A percentile compares a stretch with the other conserved stretches of the same genome.
Conservation (phyloP, 495 filamentous ascomycete genomes). For the Pseudoneurospora amorphoporcata region DNA sequence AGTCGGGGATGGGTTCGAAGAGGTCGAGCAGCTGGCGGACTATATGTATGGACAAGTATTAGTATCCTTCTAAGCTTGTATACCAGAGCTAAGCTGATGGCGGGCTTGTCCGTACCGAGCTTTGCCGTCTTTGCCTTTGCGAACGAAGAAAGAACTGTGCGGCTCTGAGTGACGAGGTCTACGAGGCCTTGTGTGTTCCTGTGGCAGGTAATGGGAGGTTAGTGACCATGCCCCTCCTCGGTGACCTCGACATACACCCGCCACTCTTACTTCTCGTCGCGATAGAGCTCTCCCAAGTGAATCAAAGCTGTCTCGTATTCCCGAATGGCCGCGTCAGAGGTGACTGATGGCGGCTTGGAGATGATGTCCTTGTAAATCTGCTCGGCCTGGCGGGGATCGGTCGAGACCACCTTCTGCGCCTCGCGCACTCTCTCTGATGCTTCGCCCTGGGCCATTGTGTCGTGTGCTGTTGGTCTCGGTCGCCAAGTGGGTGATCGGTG, state of each 20-base stretch:
- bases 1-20: conserved; percentile 86
- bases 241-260: not conserved
- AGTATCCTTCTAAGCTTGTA: not conserved
- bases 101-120: conserved; percentile 53
- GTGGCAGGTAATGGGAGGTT: conserved; percentile 4
- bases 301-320: conserved; percentile 81
- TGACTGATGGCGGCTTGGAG: conserved; percentile 69
- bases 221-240: not conserved
- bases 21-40: conserved; percentile 96
- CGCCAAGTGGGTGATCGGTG: not conserved
- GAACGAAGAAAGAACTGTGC: conserved; percentile 85
- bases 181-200: conserved; percentile 79
- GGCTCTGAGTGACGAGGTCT: conserved; percentile 80
- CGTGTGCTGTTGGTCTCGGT: not conserved
- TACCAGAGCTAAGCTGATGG: not conserved
- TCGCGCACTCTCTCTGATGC: conserved; percentile 44
- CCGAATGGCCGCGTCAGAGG: conserved; percentile 66
- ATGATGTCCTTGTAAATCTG: conserved; percentile 79
- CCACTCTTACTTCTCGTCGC: conserved; percentile 60
- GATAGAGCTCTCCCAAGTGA: conserved; percentile 81
- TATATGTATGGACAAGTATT: conserved; percentile 26
- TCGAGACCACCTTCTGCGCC: conserved; percentile 72
- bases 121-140: conserved; percentile 99
- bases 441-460: conserved; percentile 37
- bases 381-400: conserved; percentile 70